Conservation (phyloP, 805 yeast genomes). For the Cyberlindnera subsufficiens region DNA sequence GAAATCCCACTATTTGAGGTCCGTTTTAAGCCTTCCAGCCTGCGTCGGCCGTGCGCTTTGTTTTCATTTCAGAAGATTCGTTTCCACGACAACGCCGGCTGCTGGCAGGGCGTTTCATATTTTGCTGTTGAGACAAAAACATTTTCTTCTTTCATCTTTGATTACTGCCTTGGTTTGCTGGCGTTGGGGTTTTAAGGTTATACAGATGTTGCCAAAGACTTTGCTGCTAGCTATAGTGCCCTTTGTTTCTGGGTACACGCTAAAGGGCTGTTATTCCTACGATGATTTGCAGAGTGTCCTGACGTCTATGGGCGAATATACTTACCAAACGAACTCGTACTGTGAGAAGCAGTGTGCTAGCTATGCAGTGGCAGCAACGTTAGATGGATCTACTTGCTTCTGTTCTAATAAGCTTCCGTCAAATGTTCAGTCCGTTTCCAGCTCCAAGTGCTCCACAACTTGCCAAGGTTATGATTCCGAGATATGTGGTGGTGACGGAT, state of each 20-base stretch:
- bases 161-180: too few relatives aligned
- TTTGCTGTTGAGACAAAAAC: too few relatives aligned
- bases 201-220: conserved; percentile 2
- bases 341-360: conserved; percentile 49
- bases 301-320: conserved; percentile 39
- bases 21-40: too few relatives aligned
- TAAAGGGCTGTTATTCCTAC: conserved; percentile 31
- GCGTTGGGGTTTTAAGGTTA: too few relatives aligned
- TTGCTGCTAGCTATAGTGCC: conserved; percentile 2
- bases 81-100: too few relatives aligned
- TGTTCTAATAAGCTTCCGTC: conserved; percentile 52
- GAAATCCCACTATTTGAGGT: too few relatives aligned
- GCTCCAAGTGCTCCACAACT: conserved; percentile 32
- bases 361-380: conserved; percentile 43
- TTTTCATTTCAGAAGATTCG: too few relatives aligned
- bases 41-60: too few relatives aligned
- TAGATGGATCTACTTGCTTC: conserved; percentile 52
- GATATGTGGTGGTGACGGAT: conserved; percentile 56
- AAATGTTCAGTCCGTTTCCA: conserved; percentile 22
- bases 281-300: conserved; percentile 21
- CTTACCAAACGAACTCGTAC: conserved; percentile 53
- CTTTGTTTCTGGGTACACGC: not conserved
- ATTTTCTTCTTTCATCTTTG: too few relatives aligned
- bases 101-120: too few relatives aligned
- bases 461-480: conserved; percentile 64